Evolutionary conservation across 306 rosid genomes (phyloP).

Genomic region (Citrullus amarus): DNA sequence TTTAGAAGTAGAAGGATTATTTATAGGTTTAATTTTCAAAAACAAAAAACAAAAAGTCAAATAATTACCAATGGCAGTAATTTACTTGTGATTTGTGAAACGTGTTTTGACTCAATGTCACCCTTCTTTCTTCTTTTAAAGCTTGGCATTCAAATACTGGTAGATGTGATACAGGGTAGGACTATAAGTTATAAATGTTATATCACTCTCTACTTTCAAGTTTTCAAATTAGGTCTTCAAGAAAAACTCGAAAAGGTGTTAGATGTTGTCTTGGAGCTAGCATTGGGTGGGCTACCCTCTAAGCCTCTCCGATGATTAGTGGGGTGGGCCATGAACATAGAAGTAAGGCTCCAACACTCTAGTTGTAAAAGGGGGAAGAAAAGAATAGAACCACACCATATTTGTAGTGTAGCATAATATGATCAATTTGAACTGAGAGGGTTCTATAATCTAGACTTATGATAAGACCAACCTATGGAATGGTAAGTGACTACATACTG

Average conservation of each 20-base stretch:
- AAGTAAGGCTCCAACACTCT: background rate
- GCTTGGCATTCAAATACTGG: background rate
- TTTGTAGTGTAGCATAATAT: background rate
- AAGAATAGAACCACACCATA: background rate
- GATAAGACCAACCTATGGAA: background rate
- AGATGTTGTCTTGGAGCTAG: background rate
- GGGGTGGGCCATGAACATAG: background rate
- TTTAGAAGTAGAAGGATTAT: too few relatives aligned
- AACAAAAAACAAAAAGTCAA: too few relatives aligned
- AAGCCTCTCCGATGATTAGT: background rate
- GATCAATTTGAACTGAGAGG: background rate
- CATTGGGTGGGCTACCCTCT: background rate
- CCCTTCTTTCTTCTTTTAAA: background rate
- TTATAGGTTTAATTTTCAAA: too few relatives aligned
- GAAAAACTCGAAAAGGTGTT: background rate
- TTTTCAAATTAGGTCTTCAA: background rate
- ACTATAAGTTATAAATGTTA: background rate
- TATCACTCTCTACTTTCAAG: background rate
- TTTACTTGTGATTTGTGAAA: background rate
- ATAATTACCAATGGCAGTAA: too few relatives aligned
- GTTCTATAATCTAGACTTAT: background rate
- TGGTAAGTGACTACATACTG: background rate
- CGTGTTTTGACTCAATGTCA: background rate
- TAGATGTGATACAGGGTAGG: too few relatives aligned
- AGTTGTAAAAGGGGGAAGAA: background rate